Evolutionary conservation across 2,329 filamentous ascomycete species (phyloP), one percentile per base, ranked within the genome.

Genomic region (Diaporthe sp.): DNA sequence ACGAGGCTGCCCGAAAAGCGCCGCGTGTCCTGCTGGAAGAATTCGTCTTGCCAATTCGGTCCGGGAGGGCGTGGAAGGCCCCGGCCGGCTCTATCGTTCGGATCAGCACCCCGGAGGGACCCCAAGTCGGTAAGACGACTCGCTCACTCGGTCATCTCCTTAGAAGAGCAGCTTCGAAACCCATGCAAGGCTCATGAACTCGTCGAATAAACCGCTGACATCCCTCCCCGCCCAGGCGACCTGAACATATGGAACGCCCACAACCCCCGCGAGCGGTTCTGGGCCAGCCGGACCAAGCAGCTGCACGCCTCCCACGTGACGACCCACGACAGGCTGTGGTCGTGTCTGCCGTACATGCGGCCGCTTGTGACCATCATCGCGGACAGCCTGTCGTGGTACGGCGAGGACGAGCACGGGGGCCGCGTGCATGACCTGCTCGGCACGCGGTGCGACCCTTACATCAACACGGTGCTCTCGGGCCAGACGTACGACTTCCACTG

Each of bases 401-500:
- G 90, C 72, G 81, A 85, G 61, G 88, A 94, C 80, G 85, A 89
- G 80, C 87, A 92, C 79, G 92, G 94, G 78, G 87, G 94, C 66
- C 83, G 91, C 73, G 88, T 94, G 50, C 94, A 97, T 84, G 94
- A 97, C 83, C 85, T 97, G 30, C 85, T 97, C 5, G 94, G 94
- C 47, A 97, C 94, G 35, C 87, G 94, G 56, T 97, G 94, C 82
- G 94, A 97, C 83, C 94, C 94, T 1, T 97, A 97, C 81, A 92
- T 97, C 80, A 94, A 94, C 81, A 86, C 89, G 50, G 88, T 97
- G 76, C 89, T 97, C 70, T 90, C 88, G 4, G 91, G 91, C n/a
- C 87, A 90, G 66, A 87, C 87, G 42, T 97, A 95, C 81, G 92
- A 97, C 81, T 96, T 90, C 82, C 94, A 97, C 81, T 97, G 94